Evolutionary conservation across 2,329 filamentous ascomycete genomes (phyloP).

Genomic region (Colletotrichum orbiculare): DNA sequence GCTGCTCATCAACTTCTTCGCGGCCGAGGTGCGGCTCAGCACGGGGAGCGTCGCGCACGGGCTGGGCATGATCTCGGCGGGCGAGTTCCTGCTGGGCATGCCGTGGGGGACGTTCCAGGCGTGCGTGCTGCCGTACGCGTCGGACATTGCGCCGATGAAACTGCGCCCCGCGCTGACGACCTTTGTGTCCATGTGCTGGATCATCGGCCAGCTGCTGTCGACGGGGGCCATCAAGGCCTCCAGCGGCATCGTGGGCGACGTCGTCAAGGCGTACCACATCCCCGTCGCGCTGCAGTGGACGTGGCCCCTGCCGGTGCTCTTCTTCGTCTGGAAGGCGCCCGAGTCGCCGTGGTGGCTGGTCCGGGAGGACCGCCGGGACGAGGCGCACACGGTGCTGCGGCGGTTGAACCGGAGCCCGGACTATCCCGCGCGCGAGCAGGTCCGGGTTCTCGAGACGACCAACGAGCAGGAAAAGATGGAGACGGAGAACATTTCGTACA

Average conservation of each 20-base stretch:
- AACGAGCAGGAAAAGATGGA: conserved; percentile 46
- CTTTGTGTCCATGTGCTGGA: conserved; percentile 54
- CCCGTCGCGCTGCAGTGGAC: conserved; percentile 54
- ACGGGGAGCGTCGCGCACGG: conserved; percentile 48
- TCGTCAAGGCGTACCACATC: conserved; percentile 49
- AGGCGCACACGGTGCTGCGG: conserved; percentile 44
- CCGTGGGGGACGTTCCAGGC: conserved; percentile 49
- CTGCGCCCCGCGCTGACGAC: conserved; percentile 51
- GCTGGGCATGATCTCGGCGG: conserved; percentile 45
- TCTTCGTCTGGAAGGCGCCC: conserved; percentile 47
- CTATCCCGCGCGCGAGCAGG: conserved; percentile 46
- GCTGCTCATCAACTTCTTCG: conserved; percentile 29
- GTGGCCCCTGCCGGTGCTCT: conserved; percentile 48
- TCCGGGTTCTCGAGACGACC: conserved; percentile 52
- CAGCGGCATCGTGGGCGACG: conserved; percentile 35
- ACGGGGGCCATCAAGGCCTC: conserved; percentile 47
- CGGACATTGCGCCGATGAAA: conserved; percentile 47
- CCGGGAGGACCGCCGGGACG: conserved; percentile 43
- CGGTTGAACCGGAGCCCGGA: conserved; percentile 42
- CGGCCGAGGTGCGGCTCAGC: conserved; percentile 22
- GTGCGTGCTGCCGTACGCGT: conserved; percentile 50
- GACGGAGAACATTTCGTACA: conserved; percentile 42
- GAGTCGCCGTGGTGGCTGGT: conserved; percentile 54
- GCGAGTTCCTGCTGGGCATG: conserved; percentile 50
- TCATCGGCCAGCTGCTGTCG: conserved; percentile 51